Evolutionary conservation across 139 green algal species (phyloP), one percentile per base, ranked within the genome.

Genomic region (Chlamydomonas incerta): DNA sequence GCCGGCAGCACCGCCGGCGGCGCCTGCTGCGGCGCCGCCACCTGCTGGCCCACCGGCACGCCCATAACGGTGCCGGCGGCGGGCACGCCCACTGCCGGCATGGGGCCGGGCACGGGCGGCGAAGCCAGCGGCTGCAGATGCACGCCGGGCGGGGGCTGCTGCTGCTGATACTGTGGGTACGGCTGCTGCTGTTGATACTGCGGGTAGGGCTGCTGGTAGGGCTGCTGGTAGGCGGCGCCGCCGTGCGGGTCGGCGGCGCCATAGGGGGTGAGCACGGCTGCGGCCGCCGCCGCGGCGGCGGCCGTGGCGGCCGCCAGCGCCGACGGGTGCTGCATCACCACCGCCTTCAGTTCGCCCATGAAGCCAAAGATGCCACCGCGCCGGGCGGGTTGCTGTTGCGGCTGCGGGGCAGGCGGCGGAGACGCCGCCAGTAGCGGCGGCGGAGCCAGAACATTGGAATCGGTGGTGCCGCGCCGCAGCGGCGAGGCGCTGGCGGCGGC

Each of bases 381-480:
- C 29, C 37, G 60, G 57, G 76, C 57, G n/a, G 62, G 57, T 33
- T 18, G 74, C 74, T 21, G 34, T 58, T 14, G 33, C 62, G 23
- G 63, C 58, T 26, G 76, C 76, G 62, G 35, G 20, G 35, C 37
- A 10, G 29, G 74, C 2, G 60, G 55, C 34, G 18, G 35, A 20
- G 74, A 58, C 14, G 76, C 73, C 9, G 74, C 74, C 60, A 72
- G 60, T 41, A 83, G 37, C 58, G 63, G 58, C 76, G 76, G 76
- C 60, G 76, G 76, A 1, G 60, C 37, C 37, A 72, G n/a, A 0
- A 83, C 37, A 28, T 29, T 50, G 41, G 58, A 10, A 5, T 82
- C 74, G 31, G 29, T 29, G 31, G 29, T 17, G 13, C 8, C 26
- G 28, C 58, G 76, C 4, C 76, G 76, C 33, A 20, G 62, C 41